Base-by-base conservation (phyloP, 2,329 filamentous ascomycete species). In the Botrytis byssoidea region DNA sequence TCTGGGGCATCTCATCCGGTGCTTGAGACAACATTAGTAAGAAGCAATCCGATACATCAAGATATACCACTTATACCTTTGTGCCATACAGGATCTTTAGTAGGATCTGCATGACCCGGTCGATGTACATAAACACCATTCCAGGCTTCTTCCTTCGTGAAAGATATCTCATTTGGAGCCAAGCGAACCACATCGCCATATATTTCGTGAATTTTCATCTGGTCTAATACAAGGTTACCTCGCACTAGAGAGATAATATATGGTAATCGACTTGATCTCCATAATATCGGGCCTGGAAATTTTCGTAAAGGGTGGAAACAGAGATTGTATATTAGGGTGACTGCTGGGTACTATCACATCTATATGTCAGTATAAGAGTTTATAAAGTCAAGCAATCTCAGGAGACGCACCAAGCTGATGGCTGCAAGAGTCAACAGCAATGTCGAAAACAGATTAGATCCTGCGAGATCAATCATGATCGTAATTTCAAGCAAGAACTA, bases 281-380 rank as follows among this genome's bases (percentile, higher is more conserved):
- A 63, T 40, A 63, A 22, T 8, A 73, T n/a, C 1, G 80, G 79
- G 3, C 79, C 79, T 9, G 79, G 77, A 44, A 80, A 81, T 25
- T 64, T 71, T 22, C 67, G 78, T 71, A 83, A 77, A 59, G 61
- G 80, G 77, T 67, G 79, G 80, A 79, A 84, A 83, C 89, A 84
- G 0, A 86, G 85, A 7, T 89, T 78, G 75, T 90, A 88, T 70
- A 86, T 84, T 35, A 89, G 81, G 80, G 89, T 85, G 20, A 86
- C 83, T 73, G 46, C 1, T 22, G 60, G 60, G 9, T 40, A 63
- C 35, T 63, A 12, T 40, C 4, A 8, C 14, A 6, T 51, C 14
- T 63, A 20, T 1, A 2, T 14, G 4, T 63, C 25, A 63, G 60
- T 3, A 63, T 25, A 0, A 63, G 10, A 3, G 14, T n/a, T 40